These are phyloP conservation scores for Cucumis melo DNA, from an alignment of 306 rosid species.

Conservation along the genomic window DNA sequence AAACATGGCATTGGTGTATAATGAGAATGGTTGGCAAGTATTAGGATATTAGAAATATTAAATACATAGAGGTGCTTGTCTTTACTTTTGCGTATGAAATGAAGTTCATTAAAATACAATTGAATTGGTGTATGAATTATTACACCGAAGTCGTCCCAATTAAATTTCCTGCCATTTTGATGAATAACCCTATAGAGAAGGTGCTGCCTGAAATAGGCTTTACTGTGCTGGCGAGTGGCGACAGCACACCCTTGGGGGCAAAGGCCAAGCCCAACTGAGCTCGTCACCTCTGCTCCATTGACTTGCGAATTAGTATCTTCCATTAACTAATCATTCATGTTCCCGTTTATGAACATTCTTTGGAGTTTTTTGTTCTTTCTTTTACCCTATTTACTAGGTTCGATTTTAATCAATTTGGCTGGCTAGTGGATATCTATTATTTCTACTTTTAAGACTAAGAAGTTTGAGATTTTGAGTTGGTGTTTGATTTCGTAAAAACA, in stretches of 20 bases:
- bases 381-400: background rate
- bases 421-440: background rate
- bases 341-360: background rate
- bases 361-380: background rate
- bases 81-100: background rate
- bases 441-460: background rate
- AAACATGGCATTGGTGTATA: background rate
- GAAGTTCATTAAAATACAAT: background rate
- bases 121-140: background rate
- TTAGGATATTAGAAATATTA: too few species aligned
- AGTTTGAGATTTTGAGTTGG: too few species aligned
- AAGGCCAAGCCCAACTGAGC: background rate
- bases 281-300: background rate
- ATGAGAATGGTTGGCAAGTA: too few species aligned
- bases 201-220: background rate
- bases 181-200: background rate
- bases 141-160: background rate
- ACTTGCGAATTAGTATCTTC: too few species aligned
- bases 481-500: too few species aligned
- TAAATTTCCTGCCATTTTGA: background rate
- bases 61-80: background rate
- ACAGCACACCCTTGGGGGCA: background rate
- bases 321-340: background rate
- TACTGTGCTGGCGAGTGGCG: background rate
- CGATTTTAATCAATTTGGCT: background rate